Percentiles rank a stretch among this genome's conserved stretches.
Conservation (phyloP, 495 filamentous ascomycete species). For the Penicillium egyptiacum region DNA sequence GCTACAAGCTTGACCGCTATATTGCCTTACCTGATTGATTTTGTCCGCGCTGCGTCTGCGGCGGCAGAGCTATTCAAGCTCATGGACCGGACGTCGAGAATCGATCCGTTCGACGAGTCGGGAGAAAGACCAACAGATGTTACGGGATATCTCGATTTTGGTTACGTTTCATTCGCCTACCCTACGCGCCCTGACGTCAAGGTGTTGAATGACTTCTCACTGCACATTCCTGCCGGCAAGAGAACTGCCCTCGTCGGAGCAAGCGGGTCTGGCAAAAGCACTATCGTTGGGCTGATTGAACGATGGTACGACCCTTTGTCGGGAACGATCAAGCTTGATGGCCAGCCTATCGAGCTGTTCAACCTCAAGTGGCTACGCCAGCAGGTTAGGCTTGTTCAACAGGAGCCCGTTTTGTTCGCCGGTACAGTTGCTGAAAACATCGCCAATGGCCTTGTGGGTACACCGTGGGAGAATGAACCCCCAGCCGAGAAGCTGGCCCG, state of each 20-base stretch:
- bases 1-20: conserved; percentile 22
- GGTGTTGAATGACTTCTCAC: conserved; percentile 48
- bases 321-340: conserved; percentile 72
- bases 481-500: conserved; percentile 46
- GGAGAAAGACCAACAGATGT: conserved; percentile 22
- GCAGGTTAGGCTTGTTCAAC: conserved; percentile 70
- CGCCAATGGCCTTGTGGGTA: conserved; percentile 66
- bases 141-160: conserved; percentile 37
- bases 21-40: conserved; percentile 27
- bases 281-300: conserved; percentile 82
- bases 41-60: conserved; percentile 37
- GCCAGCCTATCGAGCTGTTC: conserved; percentile 63
- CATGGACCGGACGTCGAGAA: conserved; percentile 33
- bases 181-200: conserved; percentile 52
- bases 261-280: conserved; percentile 79
- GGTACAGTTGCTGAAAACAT: conserved; percentile 81
- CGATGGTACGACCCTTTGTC: conserved; percentile 78
- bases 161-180: conserved; percentile 52
- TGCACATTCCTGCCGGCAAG: conserved; percentile 45
- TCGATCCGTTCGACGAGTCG: conserved; percentile 28
- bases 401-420: conserved; percentile 53
- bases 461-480: conserved; percentile 52
- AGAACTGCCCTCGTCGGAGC: conserved; percentile 60
- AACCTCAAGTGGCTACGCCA: conserved; percentile 82
- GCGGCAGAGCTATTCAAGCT: conserved; percentile 38